phyloP scores from a whole-genome alignment of 306 rosid genomes.

The Pachyrhizus erosus region DNA sequence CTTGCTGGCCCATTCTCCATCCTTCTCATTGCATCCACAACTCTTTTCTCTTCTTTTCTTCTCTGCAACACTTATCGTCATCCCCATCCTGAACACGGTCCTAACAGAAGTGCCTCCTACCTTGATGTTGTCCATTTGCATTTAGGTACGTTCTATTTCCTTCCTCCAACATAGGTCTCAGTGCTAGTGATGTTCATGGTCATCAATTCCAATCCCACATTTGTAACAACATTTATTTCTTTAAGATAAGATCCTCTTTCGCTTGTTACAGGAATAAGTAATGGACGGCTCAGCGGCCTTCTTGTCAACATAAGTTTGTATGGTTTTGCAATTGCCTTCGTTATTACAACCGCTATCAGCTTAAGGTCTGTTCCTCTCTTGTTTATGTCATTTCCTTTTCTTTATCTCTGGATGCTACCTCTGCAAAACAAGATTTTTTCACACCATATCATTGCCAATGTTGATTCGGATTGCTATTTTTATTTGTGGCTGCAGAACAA shows the following conservation, averaged over 20 bases:
- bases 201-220: too few relatives aligned
- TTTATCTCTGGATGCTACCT: slow-evolving; percentile 24
- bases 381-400: background rate
- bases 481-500: slow-evolving; percentile 52
- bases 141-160: slow-evolving; percentile 38
- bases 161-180: too few relatives aligned
- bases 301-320: slow-evolving; percentile 55
- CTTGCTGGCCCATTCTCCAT: slow-evolving; percentile 55
- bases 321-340: slow-evolving; percentile 63
- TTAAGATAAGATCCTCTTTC: background rate
- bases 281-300: slow-evolving; percentile 52
- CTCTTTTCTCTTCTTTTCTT: slow-evolving; percentile 56
- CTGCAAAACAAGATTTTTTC: background rate
- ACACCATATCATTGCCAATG: slow-evolving; percentile 10
- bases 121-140: slow-evolving; percentile 49
- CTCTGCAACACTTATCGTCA: slow-evolving; percentile 54
- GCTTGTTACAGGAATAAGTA: slow-evolving; percentile 41
- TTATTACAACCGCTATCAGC: slow-evolving; percentile 61
- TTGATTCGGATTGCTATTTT: slow-evolving; percentile 18
- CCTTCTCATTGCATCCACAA: slow-evolving; percentile 50
- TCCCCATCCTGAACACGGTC: slow-evolving; percentile 57
- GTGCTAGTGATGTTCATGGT: too few relatives aligned
- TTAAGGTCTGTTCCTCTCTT: slow-evolving; percentile 48
- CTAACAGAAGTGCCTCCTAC: slow-evolving; percentile 50
- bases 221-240: background rate